Evolutionary conservation across 345 rosid species (phyloP), one percentile per base, ranked within the genome.

Genomic region (Brassica nigra): DNA sequence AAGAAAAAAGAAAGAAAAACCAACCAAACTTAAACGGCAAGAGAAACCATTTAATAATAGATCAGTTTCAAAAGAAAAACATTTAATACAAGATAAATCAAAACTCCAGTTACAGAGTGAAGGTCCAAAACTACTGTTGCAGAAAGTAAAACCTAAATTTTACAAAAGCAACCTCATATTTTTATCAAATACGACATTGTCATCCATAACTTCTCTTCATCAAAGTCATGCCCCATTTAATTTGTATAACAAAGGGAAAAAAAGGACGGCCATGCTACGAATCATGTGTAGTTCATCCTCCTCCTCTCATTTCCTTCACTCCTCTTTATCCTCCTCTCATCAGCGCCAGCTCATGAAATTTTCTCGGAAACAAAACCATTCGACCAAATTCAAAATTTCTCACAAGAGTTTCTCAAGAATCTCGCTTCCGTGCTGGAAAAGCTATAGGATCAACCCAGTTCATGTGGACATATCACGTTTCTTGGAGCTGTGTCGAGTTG

Each of bases 221-320:
- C 37, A 6, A 34, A 34, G 6, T 34, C 37, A 34, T n/a, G 1
- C 30, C 27, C 9, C 15, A 44, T 4, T 36, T 36, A 36, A 8
- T 36, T 36, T 36, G 42, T 33, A 36, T 34, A 34, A n/a, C 1
- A 16, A 47, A 47, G 14, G 20, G 8, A 36, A 55, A 55, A 5
- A 57, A 61, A 66, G 36, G 62, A 79, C 14, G 82, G 82, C 10
- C 52, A 74, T 68, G 78, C 66, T 39, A 62, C 18, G 14, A 36
- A 4, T 62, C 83, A 52, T 37, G 54, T 16, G 23, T 74, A 58
- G 39, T 37, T 66, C 54, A 63, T 31, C 66, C 42, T 62, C 18
- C 18, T 55, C 61, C 28, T 57, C 78, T 75, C 80, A 10, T 64
- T 7, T 14, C 69, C 23, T 20, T 20, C 23, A 20, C 23, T 20